phyloP scores from a whole-genome alignment of 2,329 filamentous ascomycete genomes.

The Furcasterigmium furcatum region DNA sequence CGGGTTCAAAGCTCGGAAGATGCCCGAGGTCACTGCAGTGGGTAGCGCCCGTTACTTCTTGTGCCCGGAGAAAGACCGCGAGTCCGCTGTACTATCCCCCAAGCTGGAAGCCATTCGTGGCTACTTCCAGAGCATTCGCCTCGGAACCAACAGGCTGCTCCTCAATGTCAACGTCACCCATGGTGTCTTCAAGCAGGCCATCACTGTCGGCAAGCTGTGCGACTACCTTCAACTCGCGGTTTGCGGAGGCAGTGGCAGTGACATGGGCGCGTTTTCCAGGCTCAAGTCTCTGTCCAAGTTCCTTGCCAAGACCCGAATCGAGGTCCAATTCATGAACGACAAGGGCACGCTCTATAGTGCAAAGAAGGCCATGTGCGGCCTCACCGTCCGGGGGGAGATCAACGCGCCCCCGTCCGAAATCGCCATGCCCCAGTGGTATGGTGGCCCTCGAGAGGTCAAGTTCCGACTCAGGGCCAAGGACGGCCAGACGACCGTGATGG shows the following conservation, averaged over 20 bases:
- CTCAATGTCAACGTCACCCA: slow-evolving; percentile 55
- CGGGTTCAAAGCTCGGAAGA: slow-evolving; percentile 26
- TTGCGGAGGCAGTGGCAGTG: slow-evolving; percentile 6
- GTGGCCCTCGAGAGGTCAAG: slow-evolving; percentile 20
- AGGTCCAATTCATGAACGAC: slow-evolving; percentile 24
- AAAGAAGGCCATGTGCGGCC: slow-evolving; percentile 21
- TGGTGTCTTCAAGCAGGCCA: slow-evolving; percentile 44
- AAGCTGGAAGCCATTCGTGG: slow-evolving; percentile 43
- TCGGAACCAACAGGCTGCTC: slow-evolving; percentile 50
- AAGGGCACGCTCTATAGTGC: slow-evolving; percentile 8
- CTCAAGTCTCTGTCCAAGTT: slow-evolving; percentile 33
- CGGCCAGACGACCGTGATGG: slow-evolving; percentile 15
- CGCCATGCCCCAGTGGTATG: slow-evolving; percentile 8
- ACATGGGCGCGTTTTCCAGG: too few relatives aligned
- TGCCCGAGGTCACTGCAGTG: slow-evolving; percentile 34
- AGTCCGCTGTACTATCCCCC: slow-evolving; percentile 20
- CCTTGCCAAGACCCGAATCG: slow-evolving; percentile 33
- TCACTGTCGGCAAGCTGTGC: slow-evolving; percentile 23
- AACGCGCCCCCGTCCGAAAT: not conserved
- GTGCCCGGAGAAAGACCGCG: slow-evolving; percentile 28
- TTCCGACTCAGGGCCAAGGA: slow-evolving; percentile 22
- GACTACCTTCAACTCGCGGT: slow-evolving; percentile 7
- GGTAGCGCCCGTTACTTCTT: slow-evolving; percentile 46
- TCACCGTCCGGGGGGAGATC: slow-evolving; percentile 11
- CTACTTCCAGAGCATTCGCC: slow-evolving; percentile 52